Evolutionary conservation across 2,329 filamentous ascomycete species (phyloP).

Genomic region (Alternaria incomplexa): DNA sequence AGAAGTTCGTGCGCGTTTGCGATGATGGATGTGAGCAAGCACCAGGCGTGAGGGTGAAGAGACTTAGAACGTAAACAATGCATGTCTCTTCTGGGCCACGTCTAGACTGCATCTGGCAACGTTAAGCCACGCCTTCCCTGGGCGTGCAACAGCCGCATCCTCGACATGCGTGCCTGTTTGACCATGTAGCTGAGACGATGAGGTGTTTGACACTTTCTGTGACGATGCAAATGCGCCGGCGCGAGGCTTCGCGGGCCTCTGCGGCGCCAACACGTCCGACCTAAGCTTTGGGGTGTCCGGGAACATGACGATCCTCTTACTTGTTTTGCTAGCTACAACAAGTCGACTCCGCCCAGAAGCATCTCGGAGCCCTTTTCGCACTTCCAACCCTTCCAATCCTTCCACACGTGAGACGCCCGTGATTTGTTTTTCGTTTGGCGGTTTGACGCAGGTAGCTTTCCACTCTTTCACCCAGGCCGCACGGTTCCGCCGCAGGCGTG

Average conservation of each 20-base stretch:
- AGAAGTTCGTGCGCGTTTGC: not conserved
- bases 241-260: not conserved
- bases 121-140: not conserved
- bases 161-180: not conserved
- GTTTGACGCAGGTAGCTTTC: conserved; percentile 5
- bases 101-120: not conserved
- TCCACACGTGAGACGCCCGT: not conserved
- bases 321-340: conserved; percentile 13
- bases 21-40: not conserved
- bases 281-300: conserved; percentile 8
- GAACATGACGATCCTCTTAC: conserved; percentile 16
- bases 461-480: conserved; percentile 8
- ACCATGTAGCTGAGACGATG: not conserved
- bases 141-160: not conserved
- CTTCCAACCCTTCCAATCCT: not conserved
- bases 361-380: conserved; percentile 1
- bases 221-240: conserved; percentile 2
- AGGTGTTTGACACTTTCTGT: conserved; percentile 4
- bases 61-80: not conserved
- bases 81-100: not conserved
- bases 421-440: not conserved
- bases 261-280: conserved; percentile 7
- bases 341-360: conserved; percentile 1
- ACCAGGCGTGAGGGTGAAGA: not conserved
- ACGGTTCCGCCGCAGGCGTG: conserved; percentile 15